Conservation (phyloP, 306 rosid species). For the Lathyrus aphaca region DNA sequence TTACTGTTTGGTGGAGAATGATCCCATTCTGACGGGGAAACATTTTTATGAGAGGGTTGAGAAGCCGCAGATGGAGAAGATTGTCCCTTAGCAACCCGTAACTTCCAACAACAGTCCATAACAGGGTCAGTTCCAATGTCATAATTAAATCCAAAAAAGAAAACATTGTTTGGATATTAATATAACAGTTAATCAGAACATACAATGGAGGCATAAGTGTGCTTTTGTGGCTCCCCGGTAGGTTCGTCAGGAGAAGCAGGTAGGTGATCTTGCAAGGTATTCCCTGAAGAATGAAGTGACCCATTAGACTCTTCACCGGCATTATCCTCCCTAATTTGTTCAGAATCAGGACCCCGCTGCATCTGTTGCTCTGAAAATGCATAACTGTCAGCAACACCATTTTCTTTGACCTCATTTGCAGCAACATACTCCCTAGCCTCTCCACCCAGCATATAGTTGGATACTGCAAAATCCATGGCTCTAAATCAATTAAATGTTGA, state of each 20-base stretch:
- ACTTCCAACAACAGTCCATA: conserved; percentile 54
- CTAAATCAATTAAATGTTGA: conserved; percentile 26
- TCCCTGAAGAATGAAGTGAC: conserved; percentile 59
- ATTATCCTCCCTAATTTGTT: conserved; percentile 58
- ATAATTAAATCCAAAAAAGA: conserved; percentile 25
- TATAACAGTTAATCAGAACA: conserved; percentile 36
- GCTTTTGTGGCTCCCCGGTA: conserved; percentile 89
- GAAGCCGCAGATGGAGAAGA: conserved; percentile 44
- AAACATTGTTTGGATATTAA: conserved; percentile 26
- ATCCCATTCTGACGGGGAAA: conserved; percentile 53
- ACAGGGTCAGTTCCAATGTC: conserved; percentile 43
- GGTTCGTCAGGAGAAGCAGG: conserved; percentile 73
- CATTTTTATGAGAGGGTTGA: conserved; percentile 45
- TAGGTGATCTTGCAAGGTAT: conserved; percentile 58
- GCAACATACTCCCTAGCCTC: conserved; percentile 71
- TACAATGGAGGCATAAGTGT: conserved; percentile 97
- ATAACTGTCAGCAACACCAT: conserved; percentile 63
- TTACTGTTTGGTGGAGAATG: conserved; percentile 38
- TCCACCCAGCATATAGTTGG: conserved; percentile 71
- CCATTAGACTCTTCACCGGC: conserved; percentile 64
- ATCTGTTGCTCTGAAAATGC: conserved; percentile 69
- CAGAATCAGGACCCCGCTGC: conserved; percentile 66
- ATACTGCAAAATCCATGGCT: conserved; percentile 57
- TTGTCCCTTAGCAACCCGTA: conserved; percentile 83
- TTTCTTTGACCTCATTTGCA: conserved; percentile 68